A percentile compares a stretch with the other conserved stretches of the same genome.
phyloP scores from a whole-genome alignment of 192 early-diverging fungal species.

The Tieghemiomyces parasiticus region DNA sequence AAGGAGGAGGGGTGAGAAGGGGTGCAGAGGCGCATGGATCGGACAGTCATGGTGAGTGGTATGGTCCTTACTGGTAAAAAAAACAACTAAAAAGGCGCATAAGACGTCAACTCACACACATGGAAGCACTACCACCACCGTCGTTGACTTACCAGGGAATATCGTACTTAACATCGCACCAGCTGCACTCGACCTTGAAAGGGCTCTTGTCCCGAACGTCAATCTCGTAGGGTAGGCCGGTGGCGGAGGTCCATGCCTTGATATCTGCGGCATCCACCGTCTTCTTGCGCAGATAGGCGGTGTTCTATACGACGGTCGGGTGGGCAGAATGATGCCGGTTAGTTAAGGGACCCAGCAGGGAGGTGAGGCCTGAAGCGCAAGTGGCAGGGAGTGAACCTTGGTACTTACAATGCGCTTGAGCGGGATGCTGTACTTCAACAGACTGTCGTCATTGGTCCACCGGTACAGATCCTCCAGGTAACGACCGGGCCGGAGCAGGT shows the following conservation, averaged over 20 bases:
- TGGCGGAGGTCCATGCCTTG: not conserved
- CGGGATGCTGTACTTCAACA: not conserved
- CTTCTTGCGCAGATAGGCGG: conserved; percentile 3
- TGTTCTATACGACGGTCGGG: not conserved
- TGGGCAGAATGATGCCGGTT: no score
- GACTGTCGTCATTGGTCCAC: not conserved
- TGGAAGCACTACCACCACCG: no score
- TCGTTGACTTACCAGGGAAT: not conserved
- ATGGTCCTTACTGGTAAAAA: no score
- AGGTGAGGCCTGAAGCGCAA: no score
- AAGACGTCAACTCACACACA: no score
- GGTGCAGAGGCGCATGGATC: no score
- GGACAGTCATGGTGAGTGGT: no score
- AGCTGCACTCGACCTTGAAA: not conserved
- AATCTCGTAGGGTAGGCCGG: conserved; percentile 3
- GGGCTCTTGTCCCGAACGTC: not conserved
- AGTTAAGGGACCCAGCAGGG: no score
- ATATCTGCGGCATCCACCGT: not conserved
- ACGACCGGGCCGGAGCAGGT: not conserved
- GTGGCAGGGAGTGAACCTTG: no score
- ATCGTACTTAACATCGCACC: not conserved
- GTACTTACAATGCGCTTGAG: conserved; percentile 4
- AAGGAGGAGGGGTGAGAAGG: no score
- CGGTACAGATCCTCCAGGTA: conserved; percentile 1
- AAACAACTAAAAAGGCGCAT: no score